phyloP scores from a whole-genome alignment of 352 stramenopile species.

The Globisporangium perplexum region DNA sequence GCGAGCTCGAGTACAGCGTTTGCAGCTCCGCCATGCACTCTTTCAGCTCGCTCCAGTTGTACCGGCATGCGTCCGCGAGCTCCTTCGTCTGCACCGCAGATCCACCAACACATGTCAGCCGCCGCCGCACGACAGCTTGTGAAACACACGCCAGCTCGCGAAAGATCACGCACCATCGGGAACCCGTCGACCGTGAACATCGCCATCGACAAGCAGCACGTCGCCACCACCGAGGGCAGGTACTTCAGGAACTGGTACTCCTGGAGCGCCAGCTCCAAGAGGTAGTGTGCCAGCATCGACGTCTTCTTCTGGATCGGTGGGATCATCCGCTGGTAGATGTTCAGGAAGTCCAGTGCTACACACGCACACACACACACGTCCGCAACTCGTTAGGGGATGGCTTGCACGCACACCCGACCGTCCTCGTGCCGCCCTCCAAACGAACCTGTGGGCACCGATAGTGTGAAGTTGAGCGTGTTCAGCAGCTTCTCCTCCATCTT shows the following conservation, averaged over 20 bases:
- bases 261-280: constrained; percentile 83
- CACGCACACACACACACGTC: background rate
- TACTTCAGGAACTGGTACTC: constrained; percentile 87
- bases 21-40: constrained; percentile 81
- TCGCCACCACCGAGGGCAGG: constrained; percentile 77
- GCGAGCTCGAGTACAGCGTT: constrained; percentile 74
- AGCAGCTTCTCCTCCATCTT: constrained; percentile 90
- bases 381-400: background rate
- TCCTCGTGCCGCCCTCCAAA: background rate
- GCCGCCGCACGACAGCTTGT: background rate
- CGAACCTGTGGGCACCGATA: constrained; percentile 84
- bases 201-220: constrained; percentile 80
- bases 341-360: constrained; percentile 82
- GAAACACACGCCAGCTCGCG: background rate
- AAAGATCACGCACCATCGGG: constrained; percentile 39
- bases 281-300: constrained; percentile 85
- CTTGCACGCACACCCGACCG: background rate
- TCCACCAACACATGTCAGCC: background rate
- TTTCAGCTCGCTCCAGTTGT: constrained; percentile 71
- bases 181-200: constrained; percentile 84
- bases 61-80: constrained; percentile 72
- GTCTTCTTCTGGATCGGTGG: constrained; percentile 79
- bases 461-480: constrained; percentile 90
- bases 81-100: constrained; percentile 54
- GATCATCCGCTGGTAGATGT: constrained; percentile 88